phyloP scores from a whole-genome alignment of 2,329 filamentous ascomycete genomes.

The Xylaria multiplex region DNA sequence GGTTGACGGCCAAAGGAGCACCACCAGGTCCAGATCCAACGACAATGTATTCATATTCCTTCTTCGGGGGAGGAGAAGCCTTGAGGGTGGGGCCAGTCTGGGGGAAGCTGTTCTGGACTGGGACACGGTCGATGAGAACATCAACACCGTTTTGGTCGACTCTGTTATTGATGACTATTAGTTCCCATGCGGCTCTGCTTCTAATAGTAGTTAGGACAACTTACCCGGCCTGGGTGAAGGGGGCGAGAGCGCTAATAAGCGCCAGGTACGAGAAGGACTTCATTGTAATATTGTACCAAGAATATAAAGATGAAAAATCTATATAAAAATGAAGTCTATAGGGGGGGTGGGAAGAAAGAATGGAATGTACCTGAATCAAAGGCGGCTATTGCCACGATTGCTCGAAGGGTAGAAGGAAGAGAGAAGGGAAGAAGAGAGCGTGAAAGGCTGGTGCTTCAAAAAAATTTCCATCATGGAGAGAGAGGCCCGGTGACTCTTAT shows the following conservation, averaged over 20 bases:
- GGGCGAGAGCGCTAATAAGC: slow-evolving; percentile 38
- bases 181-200: slow-evolving; percentile 1
- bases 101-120: slow-evolving; percentile 39
- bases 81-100: slow-evolving; percentile 40
- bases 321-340: slow-evolving; percentile 24
- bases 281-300: slow-evolving; percentile 28
- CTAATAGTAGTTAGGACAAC: not conserved
- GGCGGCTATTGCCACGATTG: slow-evolving; percentile 26
- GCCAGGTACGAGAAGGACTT: slow-evolving; percentile 40
- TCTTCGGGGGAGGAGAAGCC: slow-evolving; percentile 29
- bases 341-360: slow-evolving; percentile 11
- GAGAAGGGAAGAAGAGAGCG: slow-evolving; percentile 28
- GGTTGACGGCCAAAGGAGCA: slow-evolving; percentile 65
- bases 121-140: slow-evolving; percentile 37
- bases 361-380: slow-evolving; percentile 26
- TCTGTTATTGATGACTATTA: slow-evolving; percentile 19
- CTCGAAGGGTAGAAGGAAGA: slow-evolving; percentile 18
- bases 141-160: slow-evolving; percentile 35
- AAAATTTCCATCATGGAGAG: slow-evolving; percentile 15
- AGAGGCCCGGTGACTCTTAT: slow-evolving; percentile 29
- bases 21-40: slow-evolving; percentile 71
- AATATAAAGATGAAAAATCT: slow-evolving; percentile 17
- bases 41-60: slow-evolving; percentile 69
- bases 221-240: slow-evolving; percentile 35
- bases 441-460: slow-evolving; percentile 26